Percentiles rank a stretch among this genome's conserved stretches.
phyloP scores from a whole-genome alignment of 306 rosid genomes.

The Medicago truncatula region DNA sequence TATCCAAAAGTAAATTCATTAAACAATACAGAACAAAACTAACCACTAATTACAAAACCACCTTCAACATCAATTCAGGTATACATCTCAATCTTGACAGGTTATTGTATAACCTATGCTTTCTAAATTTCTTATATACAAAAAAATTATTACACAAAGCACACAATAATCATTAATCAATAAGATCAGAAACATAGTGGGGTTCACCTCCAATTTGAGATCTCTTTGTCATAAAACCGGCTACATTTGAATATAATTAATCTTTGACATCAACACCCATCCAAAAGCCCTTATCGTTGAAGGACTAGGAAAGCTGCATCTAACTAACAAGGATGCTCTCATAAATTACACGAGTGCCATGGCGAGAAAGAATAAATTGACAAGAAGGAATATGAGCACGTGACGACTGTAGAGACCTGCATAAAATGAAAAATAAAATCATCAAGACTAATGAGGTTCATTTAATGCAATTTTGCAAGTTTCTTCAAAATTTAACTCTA shows the following conservation, averaged over 20 bases:
- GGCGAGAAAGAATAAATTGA: constrained; percentile 55
- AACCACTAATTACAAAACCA: constrained; percentile 39
- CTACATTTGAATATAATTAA: constrained; percentile 43
- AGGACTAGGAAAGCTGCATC: constrained; percentile 41
- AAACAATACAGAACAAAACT: constrained; percentile 19
- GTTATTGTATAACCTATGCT: constrained; percentile 52
- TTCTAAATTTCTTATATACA: constrained; percentile 71
- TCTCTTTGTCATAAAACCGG: constrained; percentile 38
- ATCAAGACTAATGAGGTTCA: neutral
- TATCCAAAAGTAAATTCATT: neutral
- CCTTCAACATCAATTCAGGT: constrained; percentile 42
- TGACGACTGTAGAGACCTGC: constrained; percentile 62
- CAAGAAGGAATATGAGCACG: constrained; percentile 46
- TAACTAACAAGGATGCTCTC: constrained; percentile 35
- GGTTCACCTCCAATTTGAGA: constrained; percentile 36
- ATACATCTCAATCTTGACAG: constrained; percentile 53
- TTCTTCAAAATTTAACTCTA: neutral
- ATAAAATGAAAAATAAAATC: constrained; percentile 35
- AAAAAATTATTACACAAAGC: constrained; percentile 62
- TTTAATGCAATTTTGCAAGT: neutral
- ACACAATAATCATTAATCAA: constrained; percentile 67
- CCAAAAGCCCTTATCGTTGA: constrained; percentile 29
- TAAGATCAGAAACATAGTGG: constrained; percentile 47
- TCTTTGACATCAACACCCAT: constrained; percentile 33
- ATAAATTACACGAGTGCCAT: constrained; percentile 47